Evolutionary conservation across 371 early-diverging fungal species (phyloP).

Genomic region (Gilbertella persicaria): DNA sequence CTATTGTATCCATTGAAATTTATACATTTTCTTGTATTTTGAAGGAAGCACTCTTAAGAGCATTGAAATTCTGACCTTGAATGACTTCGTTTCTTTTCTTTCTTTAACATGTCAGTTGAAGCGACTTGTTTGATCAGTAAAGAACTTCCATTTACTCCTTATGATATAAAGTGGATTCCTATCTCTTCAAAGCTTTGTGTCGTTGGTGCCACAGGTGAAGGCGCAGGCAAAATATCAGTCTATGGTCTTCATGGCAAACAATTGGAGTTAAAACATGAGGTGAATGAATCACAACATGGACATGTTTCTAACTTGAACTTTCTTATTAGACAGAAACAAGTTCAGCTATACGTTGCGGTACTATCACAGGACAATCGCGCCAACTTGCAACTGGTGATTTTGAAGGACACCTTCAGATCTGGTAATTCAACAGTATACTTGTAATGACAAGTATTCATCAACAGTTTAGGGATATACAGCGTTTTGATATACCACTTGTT

Average conservation of each 20-base stretch:
- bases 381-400: slow-evolving; percentile 80
- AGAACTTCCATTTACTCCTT: slow-evolving; percentile 42
- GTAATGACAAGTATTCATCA: neutral
- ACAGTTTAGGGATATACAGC: slow-evolving; percentile 64
- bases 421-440: slow-evolving; percentile 31
- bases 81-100: no score
- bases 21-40: no score
- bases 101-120: neutral
- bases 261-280: slow-evolving; percentile 51
- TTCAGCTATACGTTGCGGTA: slow-evolving; percentile 66
- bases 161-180: slow-evolving; percentile 69
- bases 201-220: slow-evolving; percentile 68
- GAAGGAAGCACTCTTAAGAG: no score
- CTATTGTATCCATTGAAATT: no score
- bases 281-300: slow-evolving; percentile 10
- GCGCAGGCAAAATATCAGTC: slow-evolving; percentile 68
- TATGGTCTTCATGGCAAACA: slow-evolving; percentile 55
- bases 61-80: no score
- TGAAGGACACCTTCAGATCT: slow-evolving; percentile 67
- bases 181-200: slow-evolving; percentile 68
- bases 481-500: slow-evolving; percentile 60
- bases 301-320: neutral
- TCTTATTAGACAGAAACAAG: slow-evolving; percentile 54
- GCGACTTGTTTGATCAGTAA: slow-evolving; percentile 21
- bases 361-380: slow-evolving; percentile 54